A percentile compares a stretch with the other conserved stretches of the same genome.
Evolutionary conservation across 495 filamentous ascomycete genomes (phyloP).

Genomic region (Penicillium ucsense): DNA sequence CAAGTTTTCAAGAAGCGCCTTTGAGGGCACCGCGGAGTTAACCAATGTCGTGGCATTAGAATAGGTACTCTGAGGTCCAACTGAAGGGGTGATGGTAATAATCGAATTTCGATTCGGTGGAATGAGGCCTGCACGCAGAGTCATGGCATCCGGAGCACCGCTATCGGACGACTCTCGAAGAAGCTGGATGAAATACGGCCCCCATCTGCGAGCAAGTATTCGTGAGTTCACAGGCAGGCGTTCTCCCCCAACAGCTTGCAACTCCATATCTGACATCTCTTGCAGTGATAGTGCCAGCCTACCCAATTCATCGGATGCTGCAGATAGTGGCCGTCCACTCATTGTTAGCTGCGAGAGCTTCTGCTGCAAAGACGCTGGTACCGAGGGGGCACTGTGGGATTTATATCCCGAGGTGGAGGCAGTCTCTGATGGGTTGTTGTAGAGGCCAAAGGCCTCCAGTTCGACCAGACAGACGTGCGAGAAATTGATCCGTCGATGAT

Average conservation of each 20-base stretch:
- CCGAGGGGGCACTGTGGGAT: conserved; percentile 64
- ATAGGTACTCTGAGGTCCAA: conserved; percentile 48
- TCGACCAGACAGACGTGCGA: conserved; percentile 93
- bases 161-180: conserved; percentile 60
- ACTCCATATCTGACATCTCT: conserved; percentile 95
- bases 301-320: conserved; percentile 77
- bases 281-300: conserved; percentile 63
- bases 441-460: conserved; percentile 91
- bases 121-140: conserved; percentile 38
- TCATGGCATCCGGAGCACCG: conserved; percentile 39
- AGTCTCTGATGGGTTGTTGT: conserved; percentile 80
- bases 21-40: conserved; percentile 40
- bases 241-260: conserved; percentile 81
- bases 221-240: conserved; percentile 88
- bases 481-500: conserved; percentile 95
- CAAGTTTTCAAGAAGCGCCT: conserved; percentile 34
- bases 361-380: conserved; percentile 45
- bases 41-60: conserved; percentile 51
- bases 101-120: conserved; percentile 62
- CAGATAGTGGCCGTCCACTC: conserved; percentile 57
- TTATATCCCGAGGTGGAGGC: conserved; percentile 68
- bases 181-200: conserved; percentile 86
- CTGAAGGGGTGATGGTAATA: conserved; percentile 72
- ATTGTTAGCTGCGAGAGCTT: conserved; percentile 55
- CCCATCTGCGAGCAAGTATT: conserved; percentile 80